Conservation (phyloP, 2,329 filamentous ascomycete genomes). For the Diaporthe aspalathi region DNA sequence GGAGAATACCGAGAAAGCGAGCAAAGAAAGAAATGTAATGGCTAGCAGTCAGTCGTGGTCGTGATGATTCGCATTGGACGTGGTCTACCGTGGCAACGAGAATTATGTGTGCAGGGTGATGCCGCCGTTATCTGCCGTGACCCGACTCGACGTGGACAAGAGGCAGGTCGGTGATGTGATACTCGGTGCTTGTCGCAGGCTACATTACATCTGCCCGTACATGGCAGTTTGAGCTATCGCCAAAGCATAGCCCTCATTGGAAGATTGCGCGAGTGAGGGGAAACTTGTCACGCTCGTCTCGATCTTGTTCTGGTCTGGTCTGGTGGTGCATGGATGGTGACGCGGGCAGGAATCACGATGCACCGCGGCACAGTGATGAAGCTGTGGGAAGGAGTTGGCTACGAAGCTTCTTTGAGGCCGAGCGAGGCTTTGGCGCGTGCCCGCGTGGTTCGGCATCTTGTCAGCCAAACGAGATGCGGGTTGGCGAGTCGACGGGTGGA, state of each 20-base stretch:
- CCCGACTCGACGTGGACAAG: conserved; percentile 20
- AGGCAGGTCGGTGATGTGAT: conserved; percentile 19
- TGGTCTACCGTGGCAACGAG: conserved; percentile 8
- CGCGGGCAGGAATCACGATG: conserved; percentile 10
- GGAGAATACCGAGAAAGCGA: conserved; percentile 5
- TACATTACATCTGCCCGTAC: conserved; percentile 3
- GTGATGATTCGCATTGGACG: not conserved
- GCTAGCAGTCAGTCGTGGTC: conserved; percentile 8
- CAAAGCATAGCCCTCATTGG: not conserved
- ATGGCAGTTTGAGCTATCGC: not conserved
- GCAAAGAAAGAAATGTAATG: not conserved
- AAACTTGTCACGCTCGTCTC: not conserved
- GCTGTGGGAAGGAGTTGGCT: too few species aligned
- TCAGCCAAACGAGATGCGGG: conserved; percentile 30
- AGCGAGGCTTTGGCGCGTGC: not conserved
- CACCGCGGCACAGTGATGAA: not conserved
- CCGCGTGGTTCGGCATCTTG: conserved; percentile 24
- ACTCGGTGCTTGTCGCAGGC: conserved; percentile 8
- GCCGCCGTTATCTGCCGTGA: conserved; percentile 24
- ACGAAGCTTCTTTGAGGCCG: not conserved
- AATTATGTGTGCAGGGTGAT: not conserved
- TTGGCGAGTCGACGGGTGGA: conserved; percentile 14
- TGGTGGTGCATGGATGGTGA: conserved; percentile 5
- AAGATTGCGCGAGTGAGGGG: conserved; percentile 4
- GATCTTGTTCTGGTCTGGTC: not conserved